Percentiles rank a stretch among this genome's conserved stretches.
phyloP scores from a whole-genome alignment of 176 grass and related monocot species.

The Aegilops sharonensis region DNA sequence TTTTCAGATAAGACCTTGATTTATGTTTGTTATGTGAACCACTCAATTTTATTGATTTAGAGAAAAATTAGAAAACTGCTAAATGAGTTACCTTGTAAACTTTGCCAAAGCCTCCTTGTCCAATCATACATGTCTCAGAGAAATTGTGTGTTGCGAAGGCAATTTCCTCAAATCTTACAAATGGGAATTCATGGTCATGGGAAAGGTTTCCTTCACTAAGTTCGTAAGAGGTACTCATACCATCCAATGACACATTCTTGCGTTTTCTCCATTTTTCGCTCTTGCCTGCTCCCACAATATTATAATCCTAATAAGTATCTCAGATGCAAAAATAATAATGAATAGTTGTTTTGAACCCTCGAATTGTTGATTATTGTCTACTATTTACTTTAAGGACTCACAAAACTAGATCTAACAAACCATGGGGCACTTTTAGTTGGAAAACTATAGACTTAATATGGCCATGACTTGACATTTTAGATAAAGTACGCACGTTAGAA shows the following conservation, averaged over 20 bases:
- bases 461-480: too few species aligned
- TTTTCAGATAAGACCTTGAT: background rate
- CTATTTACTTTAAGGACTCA: too few species aligned
- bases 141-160: background rate
- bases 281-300: background rate
- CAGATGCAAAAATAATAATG: too few species aligned
- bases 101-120: background rate
- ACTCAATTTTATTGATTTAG: background rate
- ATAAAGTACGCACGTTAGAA: too few species aligned
- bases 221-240: background rate
- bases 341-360: too few species aligned
- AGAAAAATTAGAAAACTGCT: too few species aligned
- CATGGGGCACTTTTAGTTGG: too few species aligned
- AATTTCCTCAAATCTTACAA: background rate
- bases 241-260: background rate
- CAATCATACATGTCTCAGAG: background rate
- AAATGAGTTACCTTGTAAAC: constrained; percentile 42
- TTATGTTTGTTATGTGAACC: too few species aligned
- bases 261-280: background rate
- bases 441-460: too few species aligned
- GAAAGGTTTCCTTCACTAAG: background rate
- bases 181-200: background rate
- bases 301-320: background rate
- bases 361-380: too few species aligned
- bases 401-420: too few species aligned